Evolutionary conservation across 768 basidiomycete genomes (phyloP), one percentile per base, ranked within the genome.

Genomic region (Pleurotus ostreatus): DNA sequence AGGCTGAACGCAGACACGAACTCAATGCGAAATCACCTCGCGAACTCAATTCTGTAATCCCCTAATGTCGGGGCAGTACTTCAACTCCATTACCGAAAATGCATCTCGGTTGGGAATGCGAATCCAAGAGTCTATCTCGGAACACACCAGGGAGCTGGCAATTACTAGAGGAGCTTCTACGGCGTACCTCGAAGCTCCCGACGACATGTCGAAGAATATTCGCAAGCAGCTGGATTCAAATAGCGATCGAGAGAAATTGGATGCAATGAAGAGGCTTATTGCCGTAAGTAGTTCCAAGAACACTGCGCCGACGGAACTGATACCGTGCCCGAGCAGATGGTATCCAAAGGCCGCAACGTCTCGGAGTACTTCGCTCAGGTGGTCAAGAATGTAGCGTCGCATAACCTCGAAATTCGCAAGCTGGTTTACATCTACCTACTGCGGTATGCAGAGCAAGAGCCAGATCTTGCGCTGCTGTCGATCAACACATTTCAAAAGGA

Each of bases 401-500:
- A 85, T 55, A 92, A 92, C 66, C 84, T 98, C 48, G 94, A 97
- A 70, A 88, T 96, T 64, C 86, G 96, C 57, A 98, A 98, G 72
- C 85, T 99, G 52, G 94, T 98, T 39, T 98, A 98, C 71, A 96
- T 98, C 61, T 99, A 96, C 74, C 86, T 99, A 61, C 76, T 98
- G 45, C 88, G 93, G 58, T 95, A 97, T 71, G 94, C 97, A 49
- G 86, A 91, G 41, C 83, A 86, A 34, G 94, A 97, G 64, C 95
- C 97, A 12, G 97, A 98, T 70, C 85, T 98, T 47, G 91, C 96
- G 1, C 73, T 99, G 48, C 79, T 99, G 26, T 95, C 94, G 2
- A 96, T 99, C 76, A 99, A 99, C 73, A 96, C 96, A 1, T 98
- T 98, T 67, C 97, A 99, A 70, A 93, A 92, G 70, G 97, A 99